Evolutionary conservation across 371 early-diverging fungal genomes (phyloP), one percentile per base, ranked within the genome.

Genomic region (Apophysomyces sp.): DNA sequence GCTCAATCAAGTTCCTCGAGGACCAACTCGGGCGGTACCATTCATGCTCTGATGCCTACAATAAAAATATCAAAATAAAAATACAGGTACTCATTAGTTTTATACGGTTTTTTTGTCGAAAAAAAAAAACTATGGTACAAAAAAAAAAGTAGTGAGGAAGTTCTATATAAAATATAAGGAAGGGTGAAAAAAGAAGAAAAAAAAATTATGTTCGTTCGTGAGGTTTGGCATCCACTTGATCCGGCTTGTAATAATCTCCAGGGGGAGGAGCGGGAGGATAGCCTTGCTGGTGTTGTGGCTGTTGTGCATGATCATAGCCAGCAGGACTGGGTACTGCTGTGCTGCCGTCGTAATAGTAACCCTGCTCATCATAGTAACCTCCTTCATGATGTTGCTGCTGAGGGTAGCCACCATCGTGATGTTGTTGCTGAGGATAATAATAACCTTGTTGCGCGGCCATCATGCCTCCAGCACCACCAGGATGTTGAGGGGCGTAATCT

Each of bases 321-420:
- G n/a, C n/a, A n/a, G 37, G 54, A 40, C 52, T 49, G 4, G 61
- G 54, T 3, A 49, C 66, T 9, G 61, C 61, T n/a, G 57, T 76
- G 31, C 54, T 62, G 24, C 51, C 51, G 26, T 73, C 64, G 51
- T 76, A 72, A 52, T 73, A 76, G 41, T 69, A 68, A 4, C 57
- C 60, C 16, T 62, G 62, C 26, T 73, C 71, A 30, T 73, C 71
- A 59, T 78, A 78, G 52, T 75, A 72, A 12, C 61, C 62, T 4
- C 63, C 62, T 4, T 34, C 34, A 8, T 54, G 63, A 32, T 34
- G 70, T 27, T 68, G 67, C 34, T 62, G 64, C 21, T 68, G 62
- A 36, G 67, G 65, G 36, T 74, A 69, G 55, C 59, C 58, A 16
- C 37, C 62, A 39, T 62, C n/a, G 4, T 44, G 67, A 28, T 72